A percentile compares a stretch with the other conserved stretches of the same genome.
These are phyloP conservation scores for Haematococcus sp. DNA, from an alignment of 139 green algal species.

Conservation along the genomic window DNA sequence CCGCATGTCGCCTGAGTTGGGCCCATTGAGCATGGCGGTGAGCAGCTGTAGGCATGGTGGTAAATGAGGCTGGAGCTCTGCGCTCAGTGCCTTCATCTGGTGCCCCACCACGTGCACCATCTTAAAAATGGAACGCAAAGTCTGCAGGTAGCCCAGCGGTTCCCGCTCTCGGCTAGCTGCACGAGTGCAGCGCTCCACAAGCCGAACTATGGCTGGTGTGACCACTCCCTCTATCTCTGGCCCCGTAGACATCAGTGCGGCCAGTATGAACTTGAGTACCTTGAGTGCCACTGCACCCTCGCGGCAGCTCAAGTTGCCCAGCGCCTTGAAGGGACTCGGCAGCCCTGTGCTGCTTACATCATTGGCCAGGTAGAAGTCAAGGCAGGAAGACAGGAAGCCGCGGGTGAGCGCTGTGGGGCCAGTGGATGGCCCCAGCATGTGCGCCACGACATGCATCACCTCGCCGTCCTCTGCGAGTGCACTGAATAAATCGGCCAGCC, in stretches of 20 bases:
- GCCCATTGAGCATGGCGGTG: conserved; percentile 62
- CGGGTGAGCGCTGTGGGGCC: neutral
- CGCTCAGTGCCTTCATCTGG: conserved; percentile 22
- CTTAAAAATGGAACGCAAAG: conserved; percentile 66
- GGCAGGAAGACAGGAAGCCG: too few species aligned
- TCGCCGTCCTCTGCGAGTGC: conserved; percentile 45
- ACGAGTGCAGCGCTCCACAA: conserved; percentile 27
- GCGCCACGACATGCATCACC: conserved; percentile 42
- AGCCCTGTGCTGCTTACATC: too few species aligned
- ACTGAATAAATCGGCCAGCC: conserved; percentile 54
- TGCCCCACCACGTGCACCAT: conserved; percentile 24
- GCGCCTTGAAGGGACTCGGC: neutral
- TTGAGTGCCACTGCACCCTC: conserved; percentile 49
- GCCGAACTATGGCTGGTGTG: conserved; percentile 1
- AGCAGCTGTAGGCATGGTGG: conserved; percentile 12
- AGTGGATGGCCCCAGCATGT: conserved; percentile 19
- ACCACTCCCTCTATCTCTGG: conserved; percentile 22
- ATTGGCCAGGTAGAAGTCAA: too few species aligned
- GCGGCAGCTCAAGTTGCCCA: neutral
- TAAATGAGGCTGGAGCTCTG: conserved; percentile 16
- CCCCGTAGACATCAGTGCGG: conserved; percentile 40
- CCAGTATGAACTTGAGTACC: conserved; percentile 65
- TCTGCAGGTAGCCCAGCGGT: conserved; percentile 55
- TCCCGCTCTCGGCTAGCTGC: conserved; percentile 27
- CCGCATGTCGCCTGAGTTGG: conserved; percentile 36